phyloP scores from a whole-genome alignment of 2,329 filamentous ascomycete species.

The Metarhizium sp. region DNA sequence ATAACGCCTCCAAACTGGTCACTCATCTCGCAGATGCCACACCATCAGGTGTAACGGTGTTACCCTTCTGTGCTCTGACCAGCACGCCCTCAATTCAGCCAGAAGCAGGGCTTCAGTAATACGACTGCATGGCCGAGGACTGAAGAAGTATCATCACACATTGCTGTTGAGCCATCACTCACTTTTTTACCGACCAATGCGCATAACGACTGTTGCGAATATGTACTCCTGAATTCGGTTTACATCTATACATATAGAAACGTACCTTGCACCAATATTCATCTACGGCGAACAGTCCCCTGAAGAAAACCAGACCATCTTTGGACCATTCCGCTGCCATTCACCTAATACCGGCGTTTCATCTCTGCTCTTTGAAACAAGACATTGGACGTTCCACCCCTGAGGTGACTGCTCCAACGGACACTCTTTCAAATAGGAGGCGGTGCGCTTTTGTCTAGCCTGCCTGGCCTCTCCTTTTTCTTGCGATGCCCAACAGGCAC shows the following conservation, averaged over 20 bases:
- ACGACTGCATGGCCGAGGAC: neutral
- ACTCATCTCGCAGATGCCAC: neutral
- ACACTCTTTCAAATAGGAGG: neutral
- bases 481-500: conserved; percentile 11
- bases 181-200: neutral
- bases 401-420: neutral
- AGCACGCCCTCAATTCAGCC: neutral
- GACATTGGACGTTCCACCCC: neutral
- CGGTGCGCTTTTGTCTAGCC: too few species aligned
- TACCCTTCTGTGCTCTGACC: neutral
- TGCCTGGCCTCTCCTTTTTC: neutral
- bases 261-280: neutral
- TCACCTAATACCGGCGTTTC: neutral
- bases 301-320: too few species aligned
- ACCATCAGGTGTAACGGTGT: neutral
- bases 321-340: neutral
- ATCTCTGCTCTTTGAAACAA: neutral
- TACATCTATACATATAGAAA: neutral
- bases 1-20: conserved; percentile 1
- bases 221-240: neutral
- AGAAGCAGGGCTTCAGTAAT: conserved; percentile 8
- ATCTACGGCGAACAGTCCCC: neutral
- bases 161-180: neutral
- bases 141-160: neutral
- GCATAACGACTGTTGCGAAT: too few species aligned